Percentiles rank a stretch among this genome's conserved stretches.
Conservation (phyloP, 352 stramenopile species). For the Pythium sukuiense region DNA sequence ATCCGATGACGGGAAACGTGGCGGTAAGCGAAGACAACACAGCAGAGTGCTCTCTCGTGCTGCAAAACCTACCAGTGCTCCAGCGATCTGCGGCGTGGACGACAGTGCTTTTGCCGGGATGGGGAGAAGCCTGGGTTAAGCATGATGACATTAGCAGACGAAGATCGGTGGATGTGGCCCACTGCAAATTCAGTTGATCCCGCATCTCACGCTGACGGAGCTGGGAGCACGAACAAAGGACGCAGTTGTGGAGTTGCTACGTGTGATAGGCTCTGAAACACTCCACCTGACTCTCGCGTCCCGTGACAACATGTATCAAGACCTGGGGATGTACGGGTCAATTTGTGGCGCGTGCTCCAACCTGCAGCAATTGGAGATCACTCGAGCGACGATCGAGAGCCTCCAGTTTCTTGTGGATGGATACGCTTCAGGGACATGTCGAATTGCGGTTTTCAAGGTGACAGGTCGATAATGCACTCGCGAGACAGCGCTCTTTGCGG, state of each 20-base stretch:
- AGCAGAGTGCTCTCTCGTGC: background rate
- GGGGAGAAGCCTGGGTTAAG: background rate
- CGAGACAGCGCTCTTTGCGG: background rate
- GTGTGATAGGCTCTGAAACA: background rate
- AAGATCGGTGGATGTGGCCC: background rate
- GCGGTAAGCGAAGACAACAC: background rate
- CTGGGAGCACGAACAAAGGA: background rate
- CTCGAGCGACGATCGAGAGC: background rate
- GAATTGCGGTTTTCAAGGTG: background rate
- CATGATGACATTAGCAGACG: background rate
- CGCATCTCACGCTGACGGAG: background rate
- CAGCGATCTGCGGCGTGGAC: background rate
- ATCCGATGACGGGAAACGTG: background rate
- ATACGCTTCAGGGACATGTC: background rate
- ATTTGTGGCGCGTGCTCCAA: background rate
- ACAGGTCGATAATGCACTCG: background rate
- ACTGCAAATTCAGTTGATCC: background rate
- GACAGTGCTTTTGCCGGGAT: background rate
- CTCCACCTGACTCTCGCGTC: background rate
- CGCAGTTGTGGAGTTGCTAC: background rate
- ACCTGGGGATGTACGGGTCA: background rate
- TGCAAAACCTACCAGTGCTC: background rate
- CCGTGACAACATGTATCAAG: background rate
- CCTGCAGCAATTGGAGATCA: background rate
- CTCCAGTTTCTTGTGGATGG: background rate